Base-by-base conservation (phyloP, 2,329 filamentous ascomycete genomes). In the Alternaria tenuissima region DNA sequence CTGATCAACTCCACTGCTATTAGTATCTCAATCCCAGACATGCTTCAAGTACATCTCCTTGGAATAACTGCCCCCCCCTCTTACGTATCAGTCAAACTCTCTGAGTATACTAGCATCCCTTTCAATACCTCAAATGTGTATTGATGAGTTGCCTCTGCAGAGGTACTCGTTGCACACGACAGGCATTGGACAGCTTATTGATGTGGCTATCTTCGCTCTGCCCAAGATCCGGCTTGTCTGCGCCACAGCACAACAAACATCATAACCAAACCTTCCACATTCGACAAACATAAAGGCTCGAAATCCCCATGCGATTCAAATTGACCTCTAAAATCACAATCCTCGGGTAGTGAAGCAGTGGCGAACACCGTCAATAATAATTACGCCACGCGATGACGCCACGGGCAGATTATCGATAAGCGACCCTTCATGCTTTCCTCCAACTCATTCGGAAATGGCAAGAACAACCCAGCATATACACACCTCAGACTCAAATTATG, bases 401-500 rank as follows among this genome's bases (percentile, higher is more conserved):
- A 59, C 36, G 32, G 3, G 18, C 32, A n/a, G 14, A 38, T 42
- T 63, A 63, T 63, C 61, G 61, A 63, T 63, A 63, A 63, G 57
- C 30, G 30, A 41, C 42, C 28, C 30, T 41, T 22, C 18, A 41
- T 6, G 18, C 22, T 12, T 46, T 41, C 41, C 51, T 52, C 22
- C 26, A 30, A 12, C 22, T 20, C 28, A 24, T 14, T 26, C 20
- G 26, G 22, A 38, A 39, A 43, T 18, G 24, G 44, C 52, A 51
- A 26, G 14, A 36, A 22, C 30, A 18, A 26, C 8, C 32, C 32
- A 30, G 7, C 44, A 41, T 47, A 34, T 14, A 57, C 34, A 34
- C 24, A 36, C 12, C 32, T 16, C 32, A 36, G 3, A 14, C 43
- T 59, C 30, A 20, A 49, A 38, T 20, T 36, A 77, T 75, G 72